These are phyloP conservation scores for Kurtzmaniella cleridarum DNA, from an alignment of 805 yeast species.

Conservation along the genomic window DNA sequence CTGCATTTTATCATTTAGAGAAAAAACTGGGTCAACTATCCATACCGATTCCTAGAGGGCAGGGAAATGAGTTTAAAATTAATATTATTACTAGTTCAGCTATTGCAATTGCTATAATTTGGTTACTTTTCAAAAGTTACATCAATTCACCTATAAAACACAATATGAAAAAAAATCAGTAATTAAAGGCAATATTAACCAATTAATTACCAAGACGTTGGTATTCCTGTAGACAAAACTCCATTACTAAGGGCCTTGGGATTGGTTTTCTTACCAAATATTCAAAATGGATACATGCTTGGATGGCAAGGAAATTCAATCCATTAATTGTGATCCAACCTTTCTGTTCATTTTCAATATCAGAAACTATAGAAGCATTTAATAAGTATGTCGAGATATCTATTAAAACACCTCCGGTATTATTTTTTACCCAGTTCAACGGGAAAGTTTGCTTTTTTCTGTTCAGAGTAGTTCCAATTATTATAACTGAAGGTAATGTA, in stretches of 20 bases:
- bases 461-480: conserved; percentile 1
- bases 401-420: conserved; percentile 12
- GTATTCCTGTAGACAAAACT: too few relatives aligned
- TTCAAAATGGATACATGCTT: conserved; percentile 12
- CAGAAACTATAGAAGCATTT: conserved; percentile 5
- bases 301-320: conserved; percentile 11
- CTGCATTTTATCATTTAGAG: conserved; percentile 31
- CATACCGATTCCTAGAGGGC: conserved; percentile 1
- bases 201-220: too few relatives aligned
- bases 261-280: conserved; percentile 13
- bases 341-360: conserved; percentile 3
- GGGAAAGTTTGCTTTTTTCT: conserved; percentile 1
- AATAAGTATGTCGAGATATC: conserved; percentile 11
- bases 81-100: neutral
- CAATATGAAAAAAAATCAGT: neutral
- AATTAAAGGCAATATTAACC: too few relatives aligned
- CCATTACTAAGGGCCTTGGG: conserved; percentile 10
- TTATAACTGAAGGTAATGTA: conserved; percentile 7
- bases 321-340: conserved; percentile 13
- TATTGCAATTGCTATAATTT: conserved; percentile 1
- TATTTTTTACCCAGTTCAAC: conserved; percentile 9
- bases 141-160: neutral
- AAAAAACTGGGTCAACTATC: neutral
- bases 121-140: conserved; percentile 1
- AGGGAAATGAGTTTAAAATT: neutral